Evolutionary conservation across 768 basidiomycete genomes (phyloP).

Genomic region (Trametes cinnabarina): DNA sequence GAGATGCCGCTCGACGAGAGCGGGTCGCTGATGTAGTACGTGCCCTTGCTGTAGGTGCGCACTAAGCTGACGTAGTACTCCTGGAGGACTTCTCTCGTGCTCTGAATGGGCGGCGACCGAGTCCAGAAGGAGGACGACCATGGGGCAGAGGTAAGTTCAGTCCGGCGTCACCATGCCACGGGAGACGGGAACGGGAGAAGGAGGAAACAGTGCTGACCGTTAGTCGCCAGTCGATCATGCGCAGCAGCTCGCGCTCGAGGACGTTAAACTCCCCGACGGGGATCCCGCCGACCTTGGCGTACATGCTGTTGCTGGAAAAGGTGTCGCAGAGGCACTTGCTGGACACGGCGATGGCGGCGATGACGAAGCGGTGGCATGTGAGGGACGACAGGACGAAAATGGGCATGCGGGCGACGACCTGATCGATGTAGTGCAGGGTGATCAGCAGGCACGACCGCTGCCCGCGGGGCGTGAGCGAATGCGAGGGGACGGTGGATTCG

Average conservation of each 20-base stretch:
- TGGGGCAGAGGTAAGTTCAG: conserved; percentile 24
- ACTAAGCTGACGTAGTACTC: conserved; percentile 94
- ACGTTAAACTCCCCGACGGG: conserved; percentile 87
- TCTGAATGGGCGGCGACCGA: conserved; percentile 63
- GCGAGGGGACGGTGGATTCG: conserved; percentile 1
- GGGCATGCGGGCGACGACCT: conserved; percentile 84
- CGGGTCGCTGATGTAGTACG: conserved; percentile 51
- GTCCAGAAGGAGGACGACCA: too few relatives aligned
- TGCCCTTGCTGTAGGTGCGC: conserved; percentile 70
- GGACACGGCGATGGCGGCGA: conserved; percentile 87
- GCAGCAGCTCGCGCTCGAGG: conserved; percentile 91
- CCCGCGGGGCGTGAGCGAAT: conserved; percentile 12
- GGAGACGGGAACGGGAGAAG: not conserved
- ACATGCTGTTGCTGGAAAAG: conserved; percentile 92
- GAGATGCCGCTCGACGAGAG: conserved; percentile 27
- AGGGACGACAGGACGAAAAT: conserved; percentile 92
- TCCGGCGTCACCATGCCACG: not conserved
- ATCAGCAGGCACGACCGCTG: conserved; percentile 81
- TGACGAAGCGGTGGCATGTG: conserved; percentile 97
- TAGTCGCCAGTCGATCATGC: conserved; percentile 90
- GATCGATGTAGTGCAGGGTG: conserved; percentile 87
- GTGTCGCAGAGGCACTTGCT: conserved; percentile 94
- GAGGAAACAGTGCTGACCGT: conserved; percentile 60
- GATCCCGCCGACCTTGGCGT: conserved; percentile 96
- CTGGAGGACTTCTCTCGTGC: conserved; percentile 86